Evolutionary conservation across 768 basidiomycete genomes (phyloP).

Genomic region (Collybia mongolica): DNA sequence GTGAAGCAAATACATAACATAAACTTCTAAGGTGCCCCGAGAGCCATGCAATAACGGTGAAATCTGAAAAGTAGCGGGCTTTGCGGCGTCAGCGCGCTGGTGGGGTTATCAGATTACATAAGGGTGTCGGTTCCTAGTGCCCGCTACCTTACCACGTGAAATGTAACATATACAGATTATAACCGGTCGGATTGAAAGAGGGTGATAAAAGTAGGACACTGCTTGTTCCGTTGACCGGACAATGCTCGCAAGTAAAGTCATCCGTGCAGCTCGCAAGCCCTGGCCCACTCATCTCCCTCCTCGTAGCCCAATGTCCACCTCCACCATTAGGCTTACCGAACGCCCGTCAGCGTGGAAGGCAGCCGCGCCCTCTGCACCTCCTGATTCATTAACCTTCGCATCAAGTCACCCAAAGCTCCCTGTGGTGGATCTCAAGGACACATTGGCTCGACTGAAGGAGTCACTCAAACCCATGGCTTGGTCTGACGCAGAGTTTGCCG

Average conservation of each 20-base stretch:
- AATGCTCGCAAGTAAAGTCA: constrained; percentile 9
- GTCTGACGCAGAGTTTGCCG: constrained; percentile 53
- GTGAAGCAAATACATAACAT: no score
- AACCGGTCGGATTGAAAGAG: background rate
- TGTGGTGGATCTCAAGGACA: constrained; percentile 65
- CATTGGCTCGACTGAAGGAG: constrained; percentile 66
- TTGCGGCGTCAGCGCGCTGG: no score
- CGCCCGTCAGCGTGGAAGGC: constrained; percentile 70
- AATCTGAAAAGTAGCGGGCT: no score
- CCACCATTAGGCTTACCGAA: constrained; percentile 16
- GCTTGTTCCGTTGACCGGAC: background rate
- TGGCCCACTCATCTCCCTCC: background rate
- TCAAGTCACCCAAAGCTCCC: constrained; percentile 70
- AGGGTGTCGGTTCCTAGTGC: no score
- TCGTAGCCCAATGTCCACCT: constrained; percentile 15
- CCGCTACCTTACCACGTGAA: no score
- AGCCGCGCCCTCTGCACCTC: constrained; percentile 56
- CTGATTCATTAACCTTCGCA: constrained; percentile 59
- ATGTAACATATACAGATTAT: no score
- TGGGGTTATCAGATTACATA: no score
- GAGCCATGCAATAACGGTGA: no score
- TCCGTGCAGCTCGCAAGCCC: constrained; percentile 6
- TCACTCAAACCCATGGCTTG: constrained; percentile 75
- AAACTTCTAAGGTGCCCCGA: no score
- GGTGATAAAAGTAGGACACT: no score